Evolutionary conservation across 2,329 filamentous ascomycete species (phyloP).

Genomic region (Penicillium verrucosum): DNA sequence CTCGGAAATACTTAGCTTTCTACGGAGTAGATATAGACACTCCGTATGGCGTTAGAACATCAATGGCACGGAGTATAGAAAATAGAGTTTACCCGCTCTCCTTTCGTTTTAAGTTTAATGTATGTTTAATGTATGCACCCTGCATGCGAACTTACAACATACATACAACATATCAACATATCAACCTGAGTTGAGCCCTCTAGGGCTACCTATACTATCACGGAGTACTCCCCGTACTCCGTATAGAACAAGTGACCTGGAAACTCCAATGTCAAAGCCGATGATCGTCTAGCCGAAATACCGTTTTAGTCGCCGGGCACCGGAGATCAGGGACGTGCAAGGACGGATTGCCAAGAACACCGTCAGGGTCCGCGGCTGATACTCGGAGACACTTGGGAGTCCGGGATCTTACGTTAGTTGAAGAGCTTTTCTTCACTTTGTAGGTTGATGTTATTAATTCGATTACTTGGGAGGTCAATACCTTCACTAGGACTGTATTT

Average conservation of each 20-base stretch:
- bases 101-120: not conserved
- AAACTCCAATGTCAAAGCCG: not conserved
- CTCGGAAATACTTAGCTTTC: not conserved
- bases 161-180: not conserved
- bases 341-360: conserved; percentile 13
- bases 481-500: too few relatives aligned
- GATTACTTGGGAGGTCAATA: not conserved
- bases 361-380: conserved; percentile 22
- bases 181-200: not conserved
- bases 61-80: not conserved
- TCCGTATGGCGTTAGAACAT: not conserved
- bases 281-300: conserved; percentile 4
- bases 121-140: not conserved
- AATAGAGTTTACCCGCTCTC: not conserved
- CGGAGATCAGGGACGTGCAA: conserved; percentile 15
- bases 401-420: not conserved
- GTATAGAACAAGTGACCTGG: not conserved
- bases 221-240: too few relatives aligned
- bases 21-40: too few relatives aligned
- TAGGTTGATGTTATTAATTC: not conserved
- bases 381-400: conserved; percentile 4
- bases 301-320: not conserved
- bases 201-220: not conserved
- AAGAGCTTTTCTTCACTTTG: not conserved
- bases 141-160: not conserved